These are phyloP conservation scores for Verticillium zaregamsianum DNA, from an alignment of 2,329 filamentous ascomycete genomes.

Conservation along the genomic window DNA sequence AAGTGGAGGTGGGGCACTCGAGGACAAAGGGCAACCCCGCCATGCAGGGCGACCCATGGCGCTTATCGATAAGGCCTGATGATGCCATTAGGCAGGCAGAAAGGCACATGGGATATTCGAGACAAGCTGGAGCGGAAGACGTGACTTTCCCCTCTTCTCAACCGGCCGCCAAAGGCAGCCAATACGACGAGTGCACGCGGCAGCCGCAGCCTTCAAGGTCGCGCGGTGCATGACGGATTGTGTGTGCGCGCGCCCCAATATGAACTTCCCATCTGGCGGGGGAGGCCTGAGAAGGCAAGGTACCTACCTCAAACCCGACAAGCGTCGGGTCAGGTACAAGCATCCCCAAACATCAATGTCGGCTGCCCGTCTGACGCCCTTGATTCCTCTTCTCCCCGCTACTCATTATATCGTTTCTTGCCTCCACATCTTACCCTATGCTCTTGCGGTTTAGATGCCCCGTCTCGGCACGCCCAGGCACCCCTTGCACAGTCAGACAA, in stretches of 20 bases:
- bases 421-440: background rate
- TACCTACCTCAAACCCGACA: background rate
- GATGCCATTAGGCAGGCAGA: background rate
- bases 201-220: background rate
- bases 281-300: too few species aligned
- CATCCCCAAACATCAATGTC: background rate
- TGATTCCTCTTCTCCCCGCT: too few species aligned
- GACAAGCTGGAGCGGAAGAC: background rate
- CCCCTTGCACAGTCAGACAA: background rate
- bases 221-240: background rate
- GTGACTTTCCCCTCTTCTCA: background rate
- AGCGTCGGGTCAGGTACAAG: conserved; percentile 1
- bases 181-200: background rate
- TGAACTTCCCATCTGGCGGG: too few species aligned
- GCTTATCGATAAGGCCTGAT: background rate
- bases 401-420: background rate
- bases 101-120: background rate
- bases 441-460: background rate
- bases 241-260: background rate
- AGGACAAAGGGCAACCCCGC: background rate
- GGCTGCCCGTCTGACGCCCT: too few species aligned
- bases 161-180: background rate
- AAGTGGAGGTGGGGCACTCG: background rate
- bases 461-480: background rate
- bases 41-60: background rate